These are phyloP conservation scores for Lactarius deliciosus DNA, from an alignment of 768 basidiomycete species.

Conservation along the genomic window DNA sequence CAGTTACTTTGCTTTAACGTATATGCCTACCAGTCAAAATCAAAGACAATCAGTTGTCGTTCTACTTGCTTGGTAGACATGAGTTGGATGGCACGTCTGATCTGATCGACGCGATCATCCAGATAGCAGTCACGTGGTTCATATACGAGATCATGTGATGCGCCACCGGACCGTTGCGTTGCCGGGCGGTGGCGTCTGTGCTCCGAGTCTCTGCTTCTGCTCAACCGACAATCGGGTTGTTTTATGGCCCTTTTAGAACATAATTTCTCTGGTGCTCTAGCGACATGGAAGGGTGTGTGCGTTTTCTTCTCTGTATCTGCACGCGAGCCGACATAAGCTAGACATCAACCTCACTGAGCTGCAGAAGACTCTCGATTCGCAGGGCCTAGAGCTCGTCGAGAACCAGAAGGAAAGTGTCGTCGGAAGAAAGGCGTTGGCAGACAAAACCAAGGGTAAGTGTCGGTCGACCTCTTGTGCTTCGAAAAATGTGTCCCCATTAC, in stretches of 20 bases:
- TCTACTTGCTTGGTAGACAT: constrained; percentile 35
- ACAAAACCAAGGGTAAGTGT: constrained; percentile 88
- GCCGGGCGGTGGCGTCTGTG: neutral
- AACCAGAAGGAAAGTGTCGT: constrained; percentile 97
- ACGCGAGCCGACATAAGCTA: constrained; percentile 34
- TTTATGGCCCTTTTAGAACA: constrained; percentile 46
- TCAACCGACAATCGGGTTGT: neutral
- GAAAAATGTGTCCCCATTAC: neutral
- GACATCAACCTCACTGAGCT: constrained; percentile 87
- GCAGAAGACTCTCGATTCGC: constrained; percentile 89
- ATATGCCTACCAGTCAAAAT: constrained; percentile 85
- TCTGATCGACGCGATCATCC: neutral
- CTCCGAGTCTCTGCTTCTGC: neutral
- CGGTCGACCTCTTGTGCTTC: constrained; percentile 1
- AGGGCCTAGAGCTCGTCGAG: constrained; percentile 94
- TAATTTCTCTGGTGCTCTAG: constrained; percentile 90
- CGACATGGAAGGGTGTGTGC: constrained; percentile 82
- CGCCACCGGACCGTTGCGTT: neutral
- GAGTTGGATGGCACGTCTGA: neutral
- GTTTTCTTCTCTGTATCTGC: neutral
- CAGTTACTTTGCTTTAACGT: neutral
- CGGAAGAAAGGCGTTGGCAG: constrained; percentile 90
- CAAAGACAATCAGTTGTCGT: constrained; percentile 84
- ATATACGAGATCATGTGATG: neutral
- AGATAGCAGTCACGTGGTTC: neutral